Percentiles rank a stretch among this genome's conserved stretches.
phyloP scores from a whole-genome alignment of 768 basidiomycete species.

The Tricholoma bakamatsutake region DNA sequence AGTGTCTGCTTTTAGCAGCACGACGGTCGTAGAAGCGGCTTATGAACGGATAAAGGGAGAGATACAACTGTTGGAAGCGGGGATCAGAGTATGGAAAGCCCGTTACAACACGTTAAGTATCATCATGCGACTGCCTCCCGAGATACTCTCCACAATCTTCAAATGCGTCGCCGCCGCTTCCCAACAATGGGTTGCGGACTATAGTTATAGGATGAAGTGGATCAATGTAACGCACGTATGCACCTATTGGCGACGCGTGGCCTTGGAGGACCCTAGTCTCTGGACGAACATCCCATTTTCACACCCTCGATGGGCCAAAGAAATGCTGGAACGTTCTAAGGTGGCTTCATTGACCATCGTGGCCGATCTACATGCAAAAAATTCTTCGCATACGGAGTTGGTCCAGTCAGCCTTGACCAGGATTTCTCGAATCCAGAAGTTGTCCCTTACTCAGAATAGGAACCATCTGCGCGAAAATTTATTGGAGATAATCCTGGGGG shows the following conservation, averaged over 20 bases:
- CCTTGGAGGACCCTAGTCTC: background rate
- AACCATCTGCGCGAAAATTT: background rate
- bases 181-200: background rate
- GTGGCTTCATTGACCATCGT: background rate
- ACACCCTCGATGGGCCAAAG: background rate
- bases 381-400: background rate
- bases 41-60: background rate
- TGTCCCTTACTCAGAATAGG: background rate
- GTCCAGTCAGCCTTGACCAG: background rate
- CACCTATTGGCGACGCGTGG: background rate
- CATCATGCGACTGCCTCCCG: background rate
- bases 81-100: background rate
- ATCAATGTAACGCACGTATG: background rate
- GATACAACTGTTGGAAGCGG: background rate
- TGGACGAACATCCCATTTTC: background rate
- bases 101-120: background rate
- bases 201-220: background rate
- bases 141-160: slow-evolving; percentile 6
- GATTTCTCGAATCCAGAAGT: background rate
- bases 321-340: background rate
- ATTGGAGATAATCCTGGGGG: background rate
- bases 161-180: slow-evolving; percentile 7
- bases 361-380: background rate
- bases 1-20: background rate
- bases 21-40: slow-evolving; percentile 5